A percentile compares a stretch with the other conserved stretches of the same genome.
Evolutionary conservation across 2,329 filamentous ascomycete species (phyloP).

Genomic region (Hymenotorrendiella dingleyae): DNA sequence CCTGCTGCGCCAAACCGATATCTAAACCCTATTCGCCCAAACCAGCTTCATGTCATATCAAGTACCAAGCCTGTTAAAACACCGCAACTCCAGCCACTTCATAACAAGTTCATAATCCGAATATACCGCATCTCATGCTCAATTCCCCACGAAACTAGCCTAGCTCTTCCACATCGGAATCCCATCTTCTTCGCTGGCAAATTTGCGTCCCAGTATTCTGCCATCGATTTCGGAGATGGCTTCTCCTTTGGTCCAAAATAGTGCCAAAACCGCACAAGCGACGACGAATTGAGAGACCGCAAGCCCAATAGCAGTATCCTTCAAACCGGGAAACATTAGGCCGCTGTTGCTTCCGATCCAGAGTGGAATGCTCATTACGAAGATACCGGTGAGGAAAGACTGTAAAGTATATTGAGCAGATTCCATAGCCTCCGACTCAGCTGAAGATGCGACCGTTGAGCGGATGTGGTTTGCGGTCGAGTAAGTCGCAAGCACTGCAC

Average conservation of each 20-base stretch:
- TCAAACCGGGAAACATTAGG: constrained; percentile 11
- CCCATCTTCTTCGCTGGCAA: not conserved
- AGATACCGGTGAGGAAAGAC: constrained; percentile 18
- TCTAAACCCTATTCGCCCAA: too few relatives aligned
- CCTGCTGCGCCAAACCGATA: too few relatives aligned
- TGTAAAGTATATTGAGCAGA: constrained; percentile 8
- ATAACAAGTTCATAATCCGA: too few relatives aligned
- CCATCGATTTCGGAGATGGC: constrained; percentile 11
- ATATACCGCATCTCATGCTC: too few relatives aligned
- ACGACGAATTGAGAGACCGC: constrained; percentile 15
- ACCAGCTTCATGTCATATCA: too few relatives aligned
- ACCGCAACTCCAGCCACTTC: too few relatives aligned
- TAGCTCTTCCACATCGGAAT: constrained; percentile 10
- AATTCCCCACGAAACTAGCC: constrained; percentile 13
- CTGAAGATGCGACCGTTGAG: not conserved
- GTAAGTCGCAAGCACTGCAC: constrained; percentile 5
- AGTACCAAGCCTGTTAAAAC: too few relatives aligned
- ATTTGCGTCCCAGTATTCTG: constrained; percentile 11
- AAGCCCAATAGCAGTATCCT: constrained; percentile 15
- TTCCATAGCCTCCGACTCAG: constrained; percentile 1
- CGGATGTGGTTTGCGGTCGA: constrained; percentile 3
- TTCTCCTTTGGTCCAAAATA: constrained; percentile 15
- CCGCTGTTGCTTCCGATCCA: constrained; percentile 12
- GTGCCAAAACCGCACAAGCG: constrained; percentile 11
- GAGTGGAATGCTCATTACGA: constrained; percentile 18